Conservation (phyloP, 805 yeast genomes). For the Ogataea trehaloabstinens region DNA sequence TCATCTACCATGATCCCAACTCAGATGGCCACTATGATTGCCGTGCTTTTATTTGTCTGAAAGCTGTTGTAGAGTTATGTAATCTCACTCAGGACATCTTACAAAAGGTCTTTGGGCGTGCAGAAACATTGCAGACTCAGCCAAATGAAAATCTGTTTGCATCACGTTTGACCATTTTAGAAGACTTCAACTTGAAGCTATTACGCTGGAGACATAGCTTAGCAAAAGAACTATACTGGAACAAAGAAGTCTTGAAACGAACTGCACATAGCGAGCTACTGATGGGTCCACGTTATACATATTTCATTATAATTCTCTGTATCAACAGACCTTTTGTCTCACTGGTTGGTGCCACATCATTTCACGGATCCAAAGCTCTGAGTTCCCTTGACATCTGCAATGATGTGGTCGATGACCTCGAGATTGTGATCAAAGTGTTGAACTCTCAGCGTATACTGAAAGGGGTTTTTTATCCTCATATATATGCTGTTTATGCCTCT, state of each 20-base stretch:
- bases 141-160: background rate
- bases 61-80: constrained; percentile 40
- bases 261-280: constrained; percentile 51
- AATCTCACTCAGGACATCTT: constrained; percentile 45
- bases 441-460: too few relatives aligned
- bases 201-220: constrained; percentile 47
- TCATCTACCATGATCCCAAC: constrained; percentile 13
- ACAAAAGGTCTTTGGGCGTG: constrained; percentile 38
- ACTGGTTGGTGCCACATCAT: constrained; percentile 16
- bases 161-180: constrained; percentile 14
- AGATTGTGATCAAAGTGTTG: too few relatives aligned
- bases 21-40: constrained; percentile 17
- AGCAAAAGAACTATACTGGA: constrained; percentile 52
- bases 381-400: constrained; percentile 29
- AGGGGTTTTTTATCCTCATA: too few relatives aligned
- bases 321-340: constrained; percentile 60
- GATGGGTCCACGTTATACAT: constrained; percentile 52
- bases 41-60: constrained; percentile 43
- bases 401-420: constrained; percentile 43
- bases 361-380: background rate
- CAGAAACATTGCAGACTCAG: constrained; percentile 3
- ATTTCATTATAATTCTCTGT: constrained; percentile 57
- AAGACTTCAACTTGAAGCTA: constrained; percentile 45
- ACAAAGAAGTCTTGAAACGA: constrained; percentile 35
- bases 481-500: too few relatives aligned